These are phyloP conservation scores for Berberis vulgaris DNA, from an alignment of 164 flowering plant species.

Conservation along the genomic window DNA sequence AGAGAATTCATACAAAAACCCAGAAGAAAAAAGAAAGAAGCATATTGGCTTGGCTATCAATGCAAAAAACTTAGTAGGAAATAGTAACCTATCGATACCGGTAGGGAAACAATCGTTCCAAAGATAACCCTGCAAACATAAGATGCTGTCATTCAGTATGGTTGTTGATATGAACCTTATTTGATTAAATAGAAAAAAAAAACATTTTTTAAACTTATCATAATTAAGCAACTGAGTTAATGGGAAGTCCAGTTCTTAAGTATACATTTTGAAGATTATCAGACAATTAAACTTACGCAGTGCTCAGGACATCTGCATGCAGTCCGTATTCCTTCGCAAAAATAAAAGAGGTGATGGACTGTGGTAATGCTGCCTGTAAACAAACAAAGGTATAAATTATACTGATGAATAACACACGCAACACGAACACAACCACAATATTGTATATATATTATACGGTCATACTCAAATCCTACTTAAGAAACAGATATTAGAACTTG, in stretches of 20 bases:
- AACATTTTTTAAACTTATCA: not conserved
- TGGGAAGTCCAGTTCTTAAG: not conserved
- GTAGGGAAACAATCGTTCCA: not conserved
- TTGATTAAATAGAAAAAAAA: not conserved
- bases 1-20: too few relatives aligned
- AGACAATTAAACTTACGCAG: constrained; percentile 54
- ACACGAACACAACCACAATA: too few relatives aligned
- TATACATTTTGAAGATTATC: not conserved
- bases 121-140: not conserved
- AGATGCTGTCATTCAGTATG: not conserved
- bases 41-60: not conserved
- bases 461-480: too few relatives aligned
- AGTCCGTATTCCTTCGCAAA: constrained; percentile 76
- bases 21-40: too few relatives aligned
- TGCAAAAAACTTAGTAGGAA: not conserved
- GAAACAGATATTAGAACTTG: not conserved
- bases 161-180: too few relatives aligned
- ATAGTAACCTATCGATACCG: not conserved
- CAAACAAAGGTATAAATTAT: not conserved
- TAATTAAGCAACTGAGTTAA: not conserved
- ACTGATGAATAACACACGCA: too few relatives aligned
- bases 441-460: too few relatives aligned
- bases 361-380: constrained; percentile 78
- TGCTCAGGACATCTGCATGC: constrained; percentile 78
- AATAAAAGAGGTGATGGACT: constrained; percentile 68